Evolutionary conservation across 768 basidiomycete species (phyloP), one percentile per base, ranked within the genome.

Genomic region (Pleurotus giganteus): DNA sequence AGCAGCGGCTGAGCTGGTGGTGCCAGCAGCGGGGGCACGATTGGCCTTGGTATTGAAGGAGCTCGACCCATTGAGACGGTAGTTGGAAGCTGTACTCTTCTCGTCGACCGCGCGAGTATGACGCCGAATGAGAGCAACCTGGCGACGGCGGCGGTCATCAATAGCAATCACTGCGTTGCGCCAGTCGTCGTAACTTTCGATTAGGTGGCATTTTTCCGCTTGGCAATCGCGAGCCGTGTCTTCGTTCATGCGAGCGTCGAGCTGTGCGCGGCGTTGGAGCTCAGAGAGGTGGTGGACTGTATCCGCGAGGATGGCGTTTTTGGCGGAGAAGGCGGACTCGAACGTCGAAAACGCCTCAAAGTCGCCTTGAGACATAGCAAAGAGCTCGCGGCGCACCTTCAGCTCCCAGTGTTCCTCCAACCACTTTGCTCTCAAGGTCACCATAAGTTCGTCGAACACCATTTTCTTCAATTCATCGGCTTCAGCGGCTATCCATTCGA

Each of bases 301-400:
- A 24, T 24, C 21, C 1, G 67, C 58, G 0, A 65, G 53, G 1
- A 68, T 32, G 6, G 49, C 27, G 29, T 68, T 68, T 1, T 55
- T 29, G 4, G 41, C 50, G 2, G 58, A 50, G 2, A 61, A 4
- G 4, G 58, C 46, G 2, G 53, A n/a, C n/a, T n/a, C n/a, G n/a
- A n/a, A n/a, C n/a, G n/a, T n/a, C n/a, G n/a, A n/a, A n/a, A n/a
- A n/a, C n/a, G n/a, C n/a, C n/a, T n/a, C n/a, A n/a, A n/a, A n/a
- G n/a, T n/a, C n/a, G n/a, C n/a, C n/a, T n/a, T n/a, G n/a, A n/a
- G n/a, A n/a, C n/a, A n/a, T n/a, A n/a, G n/a, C n/a, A n/a, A n/a
- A n/a, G n/a, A n/a, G n/a, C n/a, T n/a, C n/a, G n/a, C n/a, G n/a
- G n/a, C n/a, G n/a, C n/a, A n/a, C n/a, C n/a, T n/a, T n/a, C n/a